A percentile compares a stretch with the other conserved stretches of the same genome.
Conservation (phyloP, 306 rosid species). For the Phaseolus lunatus region DNA sequence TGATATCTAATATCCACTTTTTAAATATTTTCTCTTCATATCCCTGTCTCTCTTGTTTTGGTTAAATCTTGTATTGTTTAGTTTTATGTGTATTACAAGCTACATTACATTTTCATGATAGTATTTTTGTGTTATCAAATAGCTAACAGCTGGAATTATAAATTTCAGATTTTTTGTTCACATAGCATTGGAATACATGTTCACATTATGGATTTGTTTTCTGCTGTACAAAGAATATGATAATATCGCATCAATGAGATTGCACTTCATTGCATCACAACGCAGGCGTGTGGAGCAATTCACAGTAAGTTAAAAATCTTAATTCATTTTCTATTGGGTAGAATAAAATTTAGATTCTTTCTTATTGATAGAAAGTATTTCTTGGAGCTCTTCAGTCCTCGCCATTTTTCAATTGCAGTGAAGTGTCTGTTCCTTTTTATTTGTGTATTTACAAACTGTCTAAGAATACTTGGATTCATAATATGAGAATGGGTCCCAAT, state of each 20-base stretch:
- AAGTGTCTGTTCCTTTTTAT: not conserved
- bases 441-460: no score
- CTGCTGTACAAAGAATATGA: slow-evolving; percentile 83
- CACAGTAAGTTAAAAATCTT: slow-evolving; percentile 63
- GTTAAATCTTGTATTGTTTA: not conserved
- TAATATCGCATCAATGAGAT: slow-evolving; percentile 73
- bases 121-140: not conserved
- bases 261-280: slow-evolving; percentile 82
- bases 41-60: not conserved
- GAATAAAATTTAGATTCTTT: slow-evolving; percentile 17
- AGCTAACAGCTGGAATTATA: slow-evolving; percentile 38
- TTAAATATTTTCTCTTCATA: not conserved
- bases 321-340: not conserved
- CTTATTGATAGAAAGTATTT: not conserved
- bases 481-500: no score
- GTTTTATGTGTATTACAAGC: slow-evolving; percentile 1
- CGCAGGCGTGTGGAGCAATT: slow-evolving; percentile 85
- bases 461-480: no score
- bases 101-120: slow-evolving; percentile 11
- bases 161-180: slow-evolving; percentile 86
- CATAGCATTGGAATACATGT: slow-evolving; percentile 86
- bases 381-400: slow-evolving; percentile 25
- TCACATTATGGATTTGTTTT: slow-evolving; percentile 83
- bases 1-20: slow-evolving; percentile 9
- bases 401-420: slow-evolving; percentile 18